Conservation (phyloP, 2,329 filamentous ascomycete genomes). For the Erysiphe pulchra region DNA sequence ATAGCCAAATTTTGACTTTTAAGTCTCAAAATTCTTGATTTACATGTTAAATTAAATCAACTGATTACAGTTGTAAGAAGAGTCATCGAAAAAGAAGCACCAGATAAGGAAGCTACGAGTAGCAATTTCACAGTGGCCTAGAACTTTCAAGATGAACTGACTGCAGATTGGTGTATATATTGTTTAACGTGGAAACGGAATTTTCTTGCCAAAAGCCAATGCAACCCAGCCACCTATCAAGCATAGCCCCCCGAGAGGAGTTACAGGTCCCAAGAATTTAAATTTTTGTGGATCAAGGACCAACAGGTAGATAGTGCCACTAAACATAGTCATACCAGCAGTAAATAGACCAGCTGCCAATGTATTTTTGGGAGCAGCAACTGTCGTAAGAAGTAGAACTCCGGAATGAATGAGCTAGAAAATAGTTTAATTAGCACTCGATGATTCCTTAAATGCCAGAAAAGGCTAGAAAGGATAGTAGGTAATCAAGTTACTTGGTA, state of each 20-base stretch:
- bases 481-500: conserved; percentile 26
- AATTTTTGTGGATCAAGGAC: conserved; percentile 34
- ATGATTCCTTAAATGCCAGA: background rate
- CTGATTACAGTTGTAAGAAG: no score
- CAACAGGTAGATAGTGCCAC: conserved; percentile 37
- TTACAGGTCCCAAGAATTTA: conserved; percentile 34
- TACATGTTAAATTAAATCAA: no score
- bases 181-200: conserved; percentile 12
- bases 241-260: conserved; percentile 35
- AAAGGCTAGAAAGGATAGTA: background rate
- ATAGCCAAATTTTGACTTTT: no score
- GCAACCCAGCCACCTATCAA: conserved; percentile 31
- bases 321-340: conserved; percentile 41
- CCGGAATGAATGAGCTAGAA: conserved; percentile 33
- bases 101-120: no score
- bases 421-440: background rate
- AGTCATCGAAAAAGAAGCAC: no score
- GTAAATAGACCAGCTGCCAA: conserved; percentile 32
- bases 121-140: no score
- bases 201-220: conserved; percentile 11
- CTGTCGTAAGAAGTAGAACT: conserved; percentile 28
- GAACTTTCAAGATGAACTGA: no score
- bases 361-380: conserved; percentile 25
- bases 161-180: no score
- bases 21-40: no score